A percentile compares a stretch with the other conserved stretches of the same genome.
Evolutionary conservation across 331 rosid species (phyloP).

Genomic region (Ulmus americana): DNA sequence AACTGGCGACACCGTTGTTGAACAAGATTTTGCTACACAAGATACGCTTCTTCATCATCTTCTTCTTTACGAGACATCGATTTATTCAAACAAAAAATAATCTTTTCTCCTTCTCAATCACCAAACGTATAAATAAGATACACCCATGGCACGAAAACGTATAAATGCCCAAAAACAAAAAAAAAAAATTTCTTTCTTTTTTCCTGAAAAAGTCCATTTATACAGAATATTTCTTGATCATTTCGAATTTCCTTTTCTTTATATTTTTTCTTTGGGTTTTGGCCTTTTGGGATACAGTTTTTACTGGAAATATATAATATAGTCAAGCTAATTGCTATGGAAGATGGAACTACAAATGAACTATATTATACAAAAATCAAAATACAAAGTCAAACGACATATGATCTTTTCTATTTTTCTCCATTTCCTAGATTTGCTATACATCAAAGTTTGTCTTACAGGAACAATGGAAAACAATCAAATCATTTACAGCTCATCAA

Average conservation of each 20-base stretch:
- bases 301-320: too few relatives aligned
- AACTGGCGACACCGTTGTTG: neutral
- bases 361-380: neutral
- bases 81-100: constrained; percentile 13
- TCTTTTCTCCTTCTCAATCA: neutral
- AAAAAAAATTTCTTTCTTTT: too few relatives aligned
- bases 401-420: constrained; percentile 13
- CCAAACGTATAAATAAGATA: too few relatives aligned
- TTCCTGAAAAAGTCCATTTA: too few relatives aligned
- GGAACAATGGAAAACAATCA: constrained; percentile 29
- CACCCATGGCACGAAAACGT: too few relatives aligned
- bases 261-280: too few relatives aligned
- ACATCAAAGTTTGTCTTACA: constrained; percentile 29
- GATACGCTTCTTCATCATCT: neutral
- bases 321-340: too few relatives aligned
- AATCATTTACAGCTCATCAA: constrained; percentile 61
- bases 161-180: too few relatives aligned
- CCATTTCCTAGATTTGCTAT: constrained; percentile 35
- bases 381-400: constrained; percentile 18
- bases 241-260: too few relatives aligned
- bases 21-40: neutral
- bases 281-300: too few relatives aligned
- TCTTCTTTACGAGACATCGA: constrained; percentile 11
- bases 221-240: too few relatives aligned
- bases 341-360: neutral